Base-by-base conservation (phyloP, 208 protist species). In the Histomonas meleagridis region DNA sequence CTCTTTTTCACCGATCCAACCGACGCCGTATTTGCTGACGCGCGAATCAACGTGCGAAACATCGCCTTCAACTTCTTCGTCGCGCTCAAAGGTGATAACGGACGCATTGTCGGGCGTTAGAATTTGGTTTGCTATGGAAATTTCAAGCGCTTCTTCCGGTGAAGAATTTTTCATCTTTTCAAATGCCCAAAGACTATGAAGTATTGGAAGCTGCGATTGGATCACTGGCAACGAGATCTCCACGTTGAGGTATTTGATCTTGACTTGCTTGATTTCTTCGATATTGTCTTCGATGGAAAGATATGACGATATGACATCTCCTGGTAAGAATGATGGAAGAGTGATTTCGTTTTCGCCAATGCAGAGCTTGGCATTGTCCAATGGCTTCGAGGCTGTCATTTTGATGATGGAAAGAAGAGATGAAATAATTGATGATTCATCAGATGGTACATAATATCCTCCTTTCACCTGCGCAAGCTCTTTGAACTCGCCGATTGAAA, bases 1-100 rank as follows among this genome's bases (percentile, higher is more conserved):
- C n/a, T n/a, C n/a, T n/a, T n/a, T 5, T 65, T 65, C 60, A 5
- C n/a, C 16, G 23, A 65, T 65, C 70, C 70, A 81, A 12, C 35
- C n/a, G 9, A 81, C 5, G 51, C 70, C 70, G 21, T 51, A 18
- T 12, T 5, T 1, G 23, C 40, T 51, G 16, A 81, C 4, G 0
- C 35, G 9, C 21, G 70, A 46, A 23, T 81, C 40, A 51, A 81
- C 70, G 32, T 46, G 43, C 1, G 70, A 46, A 16, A 81, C 18
- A n/a, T 81, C 70, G 9, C 70, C 70, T 81, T 81, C 70, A 14
- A 81, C 35, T 81, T 81, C 70, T 81, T 81, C 70, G n/a, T 81
- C 70, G n/a, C 70, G 32, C n/a, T 81, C 70, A 43, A 81, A 14
- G n/a, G 51, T 43, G n/a, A 43, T 43, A 81, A 81, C 21, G 43